A percentile compares a stretch with the other conserved stretches of the same genome.
phyloP scores from a whole-genome alignment of 345 rosid genomes.

The Populus tremula region DNA sequence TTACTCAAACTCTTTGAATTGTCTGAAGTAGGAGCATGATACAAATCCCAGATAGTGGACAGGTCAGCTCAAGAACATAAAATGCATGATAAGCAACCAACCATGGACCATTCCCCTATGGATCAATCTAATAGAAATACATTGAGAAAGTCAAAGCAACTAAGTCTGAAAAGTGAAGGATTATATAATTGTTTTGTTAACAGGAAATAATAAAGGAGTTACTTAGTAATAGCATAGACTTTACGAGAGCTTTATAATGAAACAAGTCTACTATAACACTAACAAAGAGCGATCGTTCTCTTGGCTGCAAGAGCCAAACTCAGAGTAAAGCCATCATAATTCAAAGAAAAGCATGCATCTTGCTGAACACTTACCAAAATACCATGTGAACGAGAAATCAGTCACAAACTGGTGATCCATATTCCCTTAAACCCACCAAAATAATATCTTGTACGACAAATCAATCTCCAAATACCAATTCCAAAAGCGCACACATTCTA shows the following conservation, averaged over 20 bases:
- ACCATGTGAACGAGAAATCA: background rate
- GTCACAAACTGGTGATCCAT: background rate
- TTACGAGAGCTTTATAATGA: background rate
- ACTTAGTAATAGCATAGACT: background rate
- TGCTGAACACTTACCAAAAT: background rate
- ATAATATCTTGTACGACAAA: background rate
- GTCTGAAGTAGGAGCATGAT: background rate
- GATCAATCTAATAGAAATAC: background rate
- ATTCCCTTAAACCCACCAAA: background rate
- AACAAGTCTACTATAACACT: background rate
- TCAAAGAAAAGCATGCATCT: background rate
- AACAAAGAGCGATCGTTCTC: background rate
- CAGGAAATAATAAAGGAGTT: background rate
- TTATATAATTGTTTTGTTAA: background rate
- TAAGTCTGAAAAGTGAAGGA: background rate
- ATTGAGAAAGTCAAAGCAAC: background rate
- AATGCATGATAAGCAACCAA: background rate
- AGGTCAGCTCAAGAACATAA: background rate
- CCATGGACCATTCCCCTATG: background rate
- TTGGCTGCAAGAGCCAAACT: background rate
- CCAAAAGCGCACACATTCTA: background rate
- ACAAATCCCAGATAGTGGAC: background rate
- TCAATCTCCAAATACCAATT: background rate
- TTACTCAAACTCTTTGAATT: no score
- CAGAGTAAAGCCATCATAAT: background rate